Percentiles rank a stretch among this genome's conserved stretches.
Conservation (phyloP, 495 filamentous ascomycete species). For the Podospora appendiculata region DNA sequence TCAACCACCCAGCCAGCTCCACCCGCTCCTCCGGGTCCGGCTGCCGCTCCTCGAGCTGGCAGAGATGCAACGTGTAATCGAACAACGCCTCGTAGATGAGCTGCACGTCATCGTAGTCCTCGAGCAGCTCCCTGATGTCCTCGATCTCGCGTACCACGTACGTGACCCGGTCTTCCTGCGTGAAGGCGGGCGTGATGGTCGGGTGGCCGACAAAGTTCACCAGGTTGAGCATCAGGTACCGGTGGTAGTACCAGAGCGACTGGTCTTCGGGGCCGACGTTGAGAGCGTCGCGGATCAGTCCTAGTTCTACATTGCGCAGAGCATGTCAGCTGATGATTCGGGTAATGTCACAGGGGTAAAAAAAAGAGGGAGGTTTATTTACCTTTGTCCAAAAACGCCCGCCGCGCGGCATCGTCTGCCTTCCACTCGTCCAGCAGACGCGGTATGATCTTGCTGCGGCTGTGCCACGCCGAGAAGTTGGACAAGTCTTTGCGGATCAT, state of each 20-base stretch:
- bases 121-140: conserved; percentile 62
- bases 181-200: conserved; percentile 58
- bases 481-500: conserved; percentile 78
- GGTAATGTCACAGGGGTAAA: not conserved
- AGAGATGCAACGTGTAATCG: conserved; percentile 48
- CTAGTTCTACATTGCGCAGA: conserved; percentile 47
- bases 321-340: not conserved
- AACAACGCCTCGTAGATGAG: conserved; percentile 75
- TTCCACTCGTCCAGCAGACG: conserved; percentile 60
- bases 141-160: conserved; percentile 64
- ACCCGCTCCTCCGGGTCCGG: conserved; percentile 30
- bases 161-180: conserved; percentile 49
- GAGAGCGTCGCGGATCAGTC: conserved; percentile 64
- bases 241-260: conserved; percentile 94
- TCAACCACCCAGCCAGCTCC: conserved; percentile 53
- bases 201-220: conserved; percentile 28
- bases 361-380: not conserved
- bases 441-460: conserved; percentile 74
- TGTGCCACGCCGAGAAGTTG: conserved; percentile 98
- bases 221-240: conserved; percentile 63
- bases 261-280: conserved; percentile 86
- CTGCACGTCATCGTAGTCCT: conserved; percentile 68
- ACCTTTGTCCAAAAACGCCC: conserved; percentile 68
- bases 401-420: conserved; percentile 54
- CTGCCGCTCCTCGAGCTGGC: conserved; percentile 30